A percentile compares a stretch with the other conserved stretches of the same genome.
Evolutionary conservation across 495 filamentous ascomycete species (phyloP).

Genomic region (Neurospora sp.): DNA sequence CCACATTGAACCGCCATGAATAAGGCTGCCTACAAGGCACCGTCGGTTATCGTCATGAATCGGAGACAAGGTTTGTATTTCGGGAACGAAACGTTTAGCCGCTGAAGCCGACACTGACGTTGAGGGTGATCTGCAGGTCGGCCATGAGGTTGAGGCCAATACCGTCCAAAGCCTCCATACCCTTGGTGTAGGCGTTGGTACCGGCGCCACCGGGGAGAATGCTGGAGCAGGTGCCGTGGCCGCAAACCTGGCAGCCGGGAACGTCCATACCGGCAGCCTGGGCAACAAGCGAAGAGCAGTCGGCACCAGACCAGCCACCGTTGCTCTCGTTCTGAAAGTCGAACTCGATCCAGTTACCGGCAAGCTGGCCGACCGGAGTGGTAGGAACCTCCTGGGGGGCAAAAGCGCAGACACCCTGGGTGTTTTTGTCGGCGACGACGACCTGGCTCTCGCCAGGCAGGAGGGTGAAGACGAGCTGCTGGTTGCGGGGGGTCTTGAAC

Average conservation of each 20-base stretch:
- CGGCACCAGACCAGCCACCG: conserved; percentile 28
- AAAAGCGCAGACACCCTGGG: conserved; percentile 26
- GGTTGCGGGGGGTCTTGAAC: conserved; percentile 16
- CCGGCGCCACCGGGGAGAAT: conserved; percentile 23
- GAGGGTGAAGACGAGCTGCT: conserved; percentile 22
- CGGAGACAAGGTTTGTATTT: not conserved
- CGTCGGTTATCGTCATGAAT: conserved; percentile 10
- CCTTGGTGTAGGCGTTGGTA: conserved; percentile 26
- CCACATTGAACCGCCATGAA: not conserved
- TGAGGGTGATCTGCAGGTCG: conserved; percentile 6
- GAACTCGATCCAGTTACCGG: conserved; percentile 28
- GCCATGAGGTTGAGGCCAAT: conserved; percentile 24
- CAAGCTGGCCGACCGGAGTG: conserved; percentile 19
- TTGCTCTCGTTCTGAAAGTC: conserved; percentile 27
- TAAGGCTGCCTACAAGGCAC: conserved; percentile 6
- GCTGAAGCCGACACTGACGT: conserved; percentile 19
- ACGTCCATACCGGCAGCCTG: conserved; percentile 20
- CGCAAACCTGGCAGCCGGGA: conserved; percentile 25
- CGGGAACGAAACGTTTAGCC: not conserved
- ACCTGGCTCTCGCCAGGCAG: conserved; percentile 24
- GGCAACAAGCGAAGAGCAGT: conserved; percentile 27
- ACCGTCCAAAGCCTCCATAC: conserved; percentile 26
- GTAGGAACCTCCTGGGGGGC: conserved; percentile 12
- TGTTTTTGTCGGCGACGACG: conserved; percentile 24
- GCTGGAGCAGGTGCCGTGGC: conserved; percentile 21